These are phyloP conservation scores for Fusarium pseudograminearum DNA, from an alignment of 2,329 filamentous ascomycete species.

Conservation along the genomic window DNA sequence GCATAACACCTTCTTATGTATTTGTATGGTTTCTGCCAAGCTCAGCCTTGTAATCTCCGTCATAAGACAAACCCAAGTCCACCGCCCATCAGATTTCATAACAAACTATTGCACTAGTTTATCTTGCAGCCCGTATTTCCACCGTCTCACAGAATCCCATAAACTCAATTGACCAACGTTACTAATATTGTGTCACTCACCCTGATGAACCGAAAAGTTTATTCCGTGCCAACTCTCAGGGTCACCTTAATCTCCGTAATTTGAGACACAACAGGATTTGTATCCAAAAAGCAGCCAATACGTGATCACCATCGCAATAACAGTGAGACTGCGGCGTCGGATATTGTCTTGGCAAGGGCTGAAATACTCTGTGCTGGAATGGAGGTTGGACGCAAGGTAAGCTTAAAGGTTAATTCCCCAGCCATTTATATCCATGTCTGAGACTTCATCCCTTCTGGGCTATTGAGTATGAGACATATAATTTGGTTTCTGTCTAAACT, in stretches of 20 bases:
- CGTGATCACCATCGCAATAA: neutral
- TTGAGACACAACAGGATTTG: neutral
- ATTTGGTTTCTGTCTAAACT: neutral
- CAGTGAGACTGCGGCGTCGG: neutral
- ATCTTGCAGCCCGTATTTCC: no score
- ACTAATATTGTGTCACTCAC: neutral
- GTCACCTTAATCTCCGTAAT: neutral
- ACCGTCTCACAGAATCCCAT: neutral
- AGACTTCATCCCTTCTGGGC: neutral
- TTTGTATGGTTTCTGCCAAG: accelerated
- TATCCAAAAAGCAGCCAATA: neutral
- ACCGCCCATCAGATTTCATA: neutral
- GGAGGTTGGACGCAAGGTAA: neutral
- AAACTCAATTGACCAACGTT: neutral
- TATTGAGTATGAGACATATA: neutral
- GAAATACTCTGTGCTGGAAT: neutral
- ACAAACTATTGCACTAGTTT: neutral
- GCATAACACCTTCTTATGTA: neutral
- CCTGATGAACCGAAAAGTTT: neutral
- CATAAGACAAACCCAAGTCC: neutral
- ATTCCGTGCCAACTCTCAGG: neutral
- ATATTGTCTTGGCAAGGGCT: neutral
- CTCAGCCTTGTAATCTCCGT: neutral
- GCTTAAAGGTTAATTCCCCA: neutral
- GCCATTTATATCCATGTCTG: neutral